phyloP scores from a whole-genome alignment of 1,139 yeast genomes.

The Suhomyces bribrorum region DNA sequence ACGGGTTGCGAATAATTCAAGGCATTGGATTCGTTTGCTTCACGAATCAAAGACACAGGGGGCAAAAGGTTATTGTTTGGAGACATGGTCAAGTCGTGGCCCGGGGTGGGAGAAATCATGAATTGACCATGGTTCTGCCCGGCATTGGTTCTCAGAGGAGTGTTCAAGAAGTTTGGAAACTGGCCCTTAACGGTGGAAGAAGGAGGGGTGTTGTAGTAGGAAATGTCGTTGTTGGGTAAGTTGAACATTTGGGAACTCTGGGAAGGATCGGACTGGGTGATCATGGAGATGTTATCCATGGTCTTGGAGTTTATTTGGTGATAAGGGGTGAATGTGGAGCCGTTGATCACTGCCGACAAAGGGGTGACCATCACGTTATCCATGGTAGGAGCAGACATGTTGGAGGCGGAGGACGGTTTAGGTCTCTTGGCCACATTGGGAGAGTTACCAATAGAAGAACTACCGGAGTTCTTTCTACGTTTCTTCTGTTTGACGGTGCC shows the following conservation, averaged over 20 bases:
- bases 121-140: constrained; percentile 2
- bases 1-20: not conserved
- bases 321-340: constrained; percentile 22
- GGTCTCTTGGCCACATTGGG: constrained; percentile 8
- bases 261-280: constrained; percentile 20
- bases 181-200: constrained; percentile 18
- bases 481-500: constrained; percentile 27
- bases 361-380: constrained; percentile 24
- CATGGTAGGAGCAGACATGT: constrained; percentile 7
- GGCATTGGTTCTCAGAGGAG: constrained; percentile 13
- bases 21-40: not conserved
- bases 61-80: constrained; percentile 30
- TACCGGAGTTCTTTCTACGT: constrained; percentile 15
- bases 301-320: constrained; percentile 34
- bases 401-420: constrained; percentile 4
- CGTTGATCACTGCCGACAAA: constrained; percentile 20
- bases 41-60: constrained; percentile 26
- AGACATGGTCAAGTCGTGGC: constrained; percentile 1
- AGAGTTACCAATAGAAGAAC: constrained; percentile 9
- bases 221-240: constrained; percentile 1
- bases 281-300: constrained; percentile 37
- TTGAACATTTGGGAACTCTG: constrained; percentile 7
- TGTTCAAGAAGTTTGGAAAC: constrained; percentile 16
- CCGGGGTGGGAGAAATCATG: constrained; percentile 8
- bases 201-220: constrained; percentile 24